phyloP scores from a whole-genome alignment of 2,329 filamentous ascomycete species.

The Microsporum audouinii region DNA sequence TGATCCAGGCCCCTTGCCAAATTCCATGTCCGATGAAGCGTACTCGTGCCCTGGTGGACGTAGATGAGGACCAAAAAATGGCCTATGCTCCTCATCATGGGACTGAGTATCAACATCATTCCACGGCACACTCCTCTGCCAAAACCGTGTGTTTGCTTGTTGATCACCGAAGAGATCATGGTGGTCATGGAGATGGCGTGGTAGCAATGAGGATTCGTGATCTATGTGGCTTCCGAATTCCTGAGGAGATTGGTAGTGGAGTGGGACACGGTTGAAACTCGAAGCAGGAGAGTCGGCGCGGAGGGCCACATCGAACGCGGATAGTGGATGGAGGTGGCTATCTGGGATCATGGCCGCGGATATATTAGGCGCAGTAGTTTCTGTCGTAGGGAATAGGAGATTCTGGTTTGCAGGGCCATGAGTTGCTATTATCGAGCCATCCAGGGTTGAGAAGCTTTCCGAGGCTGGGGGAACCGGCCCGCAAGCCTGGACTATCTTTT shows the following conservation, averaged over 20 bases:
- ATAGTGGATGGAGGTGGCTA: slow-evolving; percentile 21
- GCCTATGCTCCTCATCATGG: slow-evolving; percentile 33
- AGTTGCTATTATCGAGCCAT: slow-evolving; percentile 14
- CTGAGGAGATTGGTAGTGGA: slow-evolving; percentile 33
- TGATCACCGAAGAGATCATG: slow-evolving; percentile 36
- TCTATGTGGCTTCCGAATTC: slow-evolving; percentile 30
- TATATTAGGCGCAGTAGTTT: slow-evolving; percentile 19
- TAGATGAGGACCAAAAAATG: slow-evolving; percentile 35
- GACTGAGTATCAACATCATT: slow-evolving; percentile 32
- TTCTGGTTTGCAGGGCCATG: slow-evolving; percentile 25
- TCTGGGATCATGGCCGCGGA: slow-evolving; percentile 12
- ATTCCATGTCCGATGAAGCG: slow-evolving; percentile 34
- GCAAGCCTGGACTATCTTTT: slow-evolving; percentile 34
- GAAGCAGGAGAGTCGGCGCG: slow-evolving; percentile 35
- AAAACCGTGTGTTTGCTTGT: slow-evolving; percentile 35
- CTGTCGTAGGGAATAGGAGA: slow-evolving; percentile 12
- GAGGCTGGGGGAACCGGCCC: slow-evolving; percentile 30
- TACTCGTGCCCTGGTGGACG: slow-evolving; percentile 33
- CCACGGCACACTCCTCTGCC: slow-evolving; percentile 34
- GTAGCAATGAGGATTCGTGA: slow-evolving; percentile 18
- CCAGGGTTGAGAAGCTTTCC: slow-evolving; percentile 5
- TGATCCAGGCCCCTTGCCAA: slow-evolving; percentile 33
- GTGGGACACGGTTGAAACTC: slow-evolving; percentile 32
- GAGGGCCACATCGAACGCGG: slow-evolving; percentile 34
- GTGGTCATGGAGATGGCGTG: slow-evolving; percentile 28